Conservation (phyloP, 805 yeast species). For the Saccharomycopsis vini region DNA sequence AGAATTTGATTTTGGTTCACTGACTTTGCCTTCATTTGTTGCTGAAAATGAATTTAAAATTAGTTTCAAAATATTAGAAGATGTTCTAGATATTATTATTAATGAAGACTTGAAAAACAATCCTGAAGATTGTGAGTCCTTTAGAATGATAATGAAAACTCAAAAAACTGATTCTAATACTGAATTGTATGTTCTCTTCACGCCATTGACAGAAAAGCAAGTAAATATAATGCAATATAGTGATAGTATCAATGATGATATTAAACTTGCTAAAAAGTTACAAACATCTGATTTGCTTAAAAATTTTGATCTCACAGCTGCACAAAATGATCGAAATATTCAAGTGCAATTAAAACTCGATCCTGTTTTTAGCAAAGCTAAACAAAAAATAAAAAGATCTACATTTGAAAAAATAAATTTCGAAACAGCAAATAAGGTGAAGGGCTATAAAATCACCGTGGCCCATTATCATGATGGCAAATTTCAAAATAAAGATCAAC, state of each 20-base stretch:
- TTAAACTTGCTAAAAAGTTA: neutral
- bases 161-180: slow-evolving; percentile 22
- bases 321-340: slow-evolving; percentile 10
- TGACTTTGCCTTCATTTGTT: slow-evolving; percentile 26
- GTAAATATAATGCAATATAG: slow-evolving; percentile 21
- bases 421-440: slow-evolving; percentile 2
- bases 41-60: slow-evolving; percentile 64
- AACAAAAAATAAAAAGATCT: slow-evolving; percentile 4
- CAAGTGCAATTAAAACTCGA: slow-evolving; percentile 10
- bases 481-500: slow-evolving; percentile 19
- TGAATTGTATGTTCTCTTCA: slow-evolving; percentile 27
- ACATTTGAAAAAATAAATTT: slow-evolving; percentile 17
- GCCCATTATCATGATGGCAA: slow-evolving; percentile 31
- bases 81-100: slow-evolving; percentile 32
- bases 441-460: slow-evolving; percentile 33
- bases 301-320: neutral
- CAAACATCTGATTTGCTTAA: neutral
- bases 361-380: slow-evolving; percentile 3
- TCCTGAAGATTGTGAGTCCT: too few species aligned
- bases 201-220: slow-evolving; percentile 26
- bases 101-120: neutral
- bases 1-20: too few species aligned
- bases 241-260: neutral
- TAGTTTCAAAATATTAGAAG: slow-evolving; percentile 46
- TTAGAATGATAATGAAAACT: slow-evolving; percentile 19